Base-by-base conservation (phyloP, 441 rosid genomes). In the Viola pubescens region DNA sequence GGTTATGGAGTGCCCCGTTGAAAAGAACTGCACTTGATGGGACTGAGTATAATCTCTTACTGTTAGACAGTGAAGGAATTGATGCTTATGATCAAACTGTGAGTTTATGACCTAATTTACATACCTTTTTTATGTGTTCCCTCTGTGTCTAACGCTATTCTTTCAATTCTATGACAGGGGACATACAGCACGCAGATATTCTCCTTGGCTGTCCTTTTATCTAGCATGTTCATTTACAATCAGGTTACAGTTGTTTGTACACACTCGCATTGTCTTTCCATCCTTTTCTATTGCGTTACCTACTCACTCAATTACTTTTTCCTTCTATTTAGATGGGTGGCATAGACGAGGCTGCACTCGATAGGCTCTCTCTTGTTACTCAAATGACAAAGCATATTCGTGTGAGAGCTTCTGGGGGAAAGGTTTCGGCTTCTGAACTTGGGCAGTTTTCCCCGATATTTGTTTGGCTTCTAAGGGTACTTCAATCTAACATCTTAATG, bases 151-250 rank as follows among this genome's bases (percentile, higher is more conserved):
- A 26, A 7, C n/a, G 49, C 4, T 6, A 46, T 46, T 46, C 11
- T 7, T 42, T 0, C 2, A n/a, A 9, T 56, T 42, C 10, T 39
- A 48, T 53, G 34, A 56, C 89, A 94, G 96, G 99, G 96, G 68
- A 94, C 99, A 19, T 94, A 90, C 71, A 94, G 96, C 85, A 90
- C 96, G 61, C 99, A 94, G 75, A 90, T 94, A 79, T 90, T 94
- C 78, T 90, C 97, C 8, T 79, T 94, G 69, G 99, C 99, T 46
- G 94, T 94, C 66, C 88, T 94, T 53, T 72, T 94, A 75, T 94
- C 99, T 43, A 94, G 97, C 76, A 88, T 94, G 97, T 94, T 94
- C 68, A 69, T 94, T 37, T 94, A 88, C 79, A 94, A 94, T 73
- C 97, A 94, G 97, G 99, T 88, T 26, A 3, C 11, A 12, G 9